A percentile compares a stretch with the other conserved stretches of the same genome.
phyloP scores from a whole-genome alignment of 495 filamentous ascomycete genomes.

The Cercophora samala region DNA sequence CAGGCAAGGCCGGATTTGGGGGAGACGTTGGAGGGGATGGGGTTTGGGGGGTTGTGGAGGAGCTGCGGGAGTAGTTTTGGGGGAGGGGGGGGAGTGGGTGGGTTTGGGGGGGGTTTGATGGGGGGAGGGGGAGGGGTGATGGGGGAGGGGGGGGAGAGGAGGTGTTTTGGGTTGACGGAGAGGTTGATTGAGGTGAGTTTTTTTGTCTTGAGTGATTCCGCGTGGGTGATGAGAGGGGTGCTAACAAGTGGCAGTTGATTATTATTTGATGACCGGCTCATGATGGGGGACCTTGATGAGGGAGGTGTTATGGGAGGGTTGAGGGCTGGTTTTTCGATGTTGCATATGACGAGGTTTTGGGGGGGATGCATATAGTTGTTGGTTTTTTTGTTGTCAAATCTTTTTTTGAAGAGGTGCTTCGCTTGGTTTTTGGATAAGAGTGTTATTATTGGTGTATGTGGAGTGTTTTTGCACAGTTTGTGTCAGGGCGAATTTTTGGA shows the following conservation, averaged over 20 bases:
- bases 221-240: neutral
- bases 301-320: neutral
- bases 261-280: neutral
- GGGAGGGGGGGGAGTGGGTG: constrained; percentile 1
- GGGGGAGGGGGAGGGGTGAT: constrained; percentile 1
- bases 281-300: neutral
- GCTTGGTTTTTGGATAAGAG: no score
- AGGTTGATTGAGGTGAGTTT: constrained; percentile 54
- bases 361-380: no score
- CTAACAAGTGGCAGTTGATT: neutral
- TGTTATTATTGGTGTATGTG: no score
- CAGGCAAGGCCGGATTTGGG: constrained; percentile 39
- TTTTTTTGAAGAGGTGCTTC: no score
- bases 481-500: no score
- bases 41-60: constrained; percentile 55
- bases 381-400: no score
- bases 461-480: no score
- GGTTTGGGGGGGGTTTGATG: neutral
- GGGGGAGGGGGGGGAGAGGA: constrained; percentile 49
- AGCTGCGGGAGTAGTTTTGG: constrained; percentile 44
- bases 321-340: no score
- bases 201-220: no score
- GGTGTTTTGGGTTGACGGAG: constrained; percentile 52
- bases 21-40: constrained; percentile 52
- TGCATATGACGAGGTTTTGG: no score